Evolutionary conservation across 2,329 filamentous ascomycete genomes (phyloP), one percentile per base, ranked within the genome.

Genomic region (Colletotrichum tofieldiae): DNA sequence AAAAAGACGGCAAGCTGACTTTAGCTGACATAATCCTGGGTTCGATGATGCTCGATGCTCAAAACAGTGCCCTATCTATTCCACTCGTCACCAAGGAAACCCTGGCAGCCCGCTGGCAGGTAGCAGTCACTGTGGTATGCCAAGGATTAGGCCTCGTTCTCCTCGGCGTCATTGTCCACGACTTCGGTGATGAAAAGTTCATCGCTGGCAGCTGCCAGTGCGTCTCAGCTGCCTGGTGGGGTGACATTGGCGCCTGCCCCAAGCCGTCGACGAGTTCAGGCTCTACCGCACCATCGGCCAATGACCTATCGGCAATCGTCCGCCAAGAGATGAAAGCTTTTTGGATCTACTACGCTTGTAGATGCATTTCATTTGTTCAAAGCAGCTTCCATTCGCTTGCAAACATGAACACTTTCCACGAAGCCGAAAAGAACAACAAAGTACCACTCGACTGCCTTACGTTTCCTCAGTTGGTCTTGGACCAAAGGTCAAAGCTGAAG

Each of bases 11-110:
- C 20, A 5, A 51, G 8, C 12, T 51, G 11, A 1, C 18, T 11
- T 18, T 23, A 1, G 23, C 54, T 5, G 37, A 65, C 8, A 26
- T 49, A 12, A 56, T 65, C 2, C 39, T 70, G 0, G 65, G 66
- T 1, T n/a, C 60, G 1, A 72, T 72, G 54, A 55, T 72, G 5
- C 54, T 72, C 6, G 60, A 72, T 5, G 59, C 70, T 1, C 55
- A 72, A 12, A 61, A 65, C 16, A 70, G 9, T 4, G 66, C 66
- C 2, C 39, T 65, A 0, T 65, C 55, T 0, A 60, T 72, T 14
- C 39, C 29, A 0, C 12, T 70, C 1, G 20, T 72, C 1, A 61
- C 39, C 5, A 70, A 72, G 18, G 32, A 69, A 18, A 70, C 65
- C 0, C 11, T 61, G 1, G 70, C 39, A 0, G 32, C 66, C 0